These are phyloP conservation scores for Haematococcus lacustris DNA, from an alignment of 139 green algal genomes.

Conservation along the genomic window DNA sequence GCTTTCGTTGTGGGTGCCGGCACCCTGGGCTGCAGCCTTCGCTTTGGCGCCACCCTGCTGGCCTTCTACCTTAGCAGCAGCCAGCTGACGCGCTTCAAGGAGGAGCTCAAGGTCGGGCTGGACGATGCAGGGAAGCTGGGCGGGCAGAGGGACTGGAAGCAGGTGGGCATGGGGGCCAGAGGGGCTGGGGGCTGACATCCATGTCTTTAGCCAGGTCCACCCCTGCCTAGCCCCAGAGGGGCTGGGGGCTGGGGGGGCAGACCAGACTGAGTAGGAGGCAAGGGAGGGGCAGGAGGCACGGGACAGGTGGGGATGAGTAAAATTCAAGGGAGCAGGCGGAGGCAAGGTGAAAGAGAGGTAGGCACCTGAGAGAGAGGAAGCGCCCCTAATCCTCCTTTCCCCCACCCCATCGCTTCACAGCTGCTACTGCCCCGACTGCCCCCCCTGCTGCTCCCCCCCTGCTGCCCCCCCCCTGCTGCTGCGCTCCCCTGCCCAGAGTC, in stretches of 20 bases:
- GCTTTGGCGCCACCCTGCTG: conserved; percentile 64
- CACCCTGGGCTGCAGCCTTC: conserved; percentile 53
- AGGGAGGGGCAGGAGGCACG: not conserved
- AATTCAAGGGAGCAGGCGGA: not conserved
- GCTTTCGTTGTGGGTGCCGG: conserved; percentile 40
- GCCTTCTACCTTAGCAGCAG: conserved; percentile 71
- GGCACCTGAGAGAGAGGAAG: too few species aligned
- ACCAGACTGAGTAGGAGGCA: not conserved
- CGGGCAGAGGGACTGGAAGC: conserved; percentile 73
- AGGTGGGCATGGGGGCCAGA: conserved; percentile 33
- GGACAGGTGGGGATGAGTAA: not conserved
- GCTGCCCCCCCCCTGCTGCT: too few species aligned
- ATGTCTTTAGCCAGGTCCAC: not conserved
- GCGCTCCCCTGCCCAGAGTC: too few species aligned
- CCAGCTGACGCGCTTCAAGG: conserved; percentile 67
- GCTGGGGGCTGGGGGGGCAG: not conserved
- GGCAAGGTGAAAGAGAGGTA: not conserved
- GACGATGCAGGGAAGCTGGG: conserved; percentile 67
- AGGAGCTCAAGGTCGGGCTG: conserved; percentile 58
- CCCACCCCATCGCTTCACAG: too few species aligned
- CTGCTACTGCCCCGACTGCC: too few species aligned
- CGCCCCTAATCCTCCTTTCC: too few species aligned
- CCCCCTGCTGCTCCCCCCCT: too few species aligned
- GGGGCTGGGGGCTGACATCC: not conserved
- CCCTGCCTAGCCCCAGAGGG: too few species aligned